phyloP scores from a whole-genome alignment of 768 basidiomycete species.

The Suillus sp. region DNA sequence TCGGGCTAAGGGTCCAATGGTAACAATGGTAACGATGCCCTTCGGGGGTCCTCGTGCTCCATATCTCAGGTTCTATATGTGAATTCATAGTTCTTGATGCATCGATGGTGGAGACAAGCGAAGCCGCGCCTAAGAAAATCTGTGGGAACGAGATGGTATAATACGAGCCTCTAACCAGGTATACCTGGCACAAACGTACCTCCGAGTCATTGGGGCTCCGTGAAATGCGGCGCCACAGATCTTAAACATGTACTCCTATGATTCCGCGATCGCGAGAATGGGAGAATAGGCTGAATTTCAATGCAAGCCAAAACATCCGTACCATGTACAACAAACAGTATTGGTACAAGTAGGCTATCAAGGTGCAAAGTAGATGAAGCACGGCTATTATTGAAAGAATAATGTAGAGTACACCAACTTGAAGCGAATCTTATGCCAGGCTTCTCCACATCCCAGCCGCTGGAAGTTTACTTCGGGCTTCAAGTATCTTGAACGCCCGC shows the following conservation, averaged over 20 bases:
- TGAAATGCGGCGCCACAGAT: background rate
- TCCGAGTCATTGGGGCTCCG: background rate
- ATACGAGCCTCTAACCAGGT: too few relatives aligned
- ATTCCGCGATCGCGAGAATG: too few relatives aligned
- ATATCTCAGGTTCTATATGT: conserved; percentile 55
- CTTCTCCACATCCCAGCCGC: conserved; percentile 82
- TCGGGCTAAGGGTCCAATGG: conserved; percentile 54
- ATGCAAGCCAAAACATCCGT: conserved; percentile 30
- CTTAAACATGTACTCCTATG: too few relatives aligned
- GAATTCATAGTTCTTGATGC: conserved; percentile 40
- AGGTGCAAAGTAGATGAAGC: conserved; percentile 38
- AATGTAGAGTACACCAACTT: conserved; percentile 25
- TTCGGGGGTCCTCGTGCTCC: conserved; percentile 57
- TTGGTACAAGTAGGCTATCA: conserved; percentile 30
- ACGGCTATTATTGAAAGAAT: conserved; percentile 35
- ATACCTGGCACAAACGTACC: conserved; percentile 47
- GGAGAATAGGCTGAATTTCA: too few relatives aligned
- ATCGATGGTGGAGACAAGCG: conserved; percentile 50
- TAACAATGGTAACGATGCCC: conserved; percentile 47
- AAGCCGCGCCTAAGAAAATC: conserved; percentile 62
- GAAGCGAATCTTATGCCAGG: conserved; percentile 47
- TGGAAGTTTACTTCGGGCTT: conserved; percentile 68
- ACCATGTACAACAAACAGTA: conserved; percentile 11
- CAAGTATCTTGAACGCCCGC: conserved; percentile 67
- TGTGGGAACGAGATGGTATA: conserved; percentile 56